Conservation (phyloP, 371 early-diverging fungal genomes). For the Haplosporangium sp. region DNA sequence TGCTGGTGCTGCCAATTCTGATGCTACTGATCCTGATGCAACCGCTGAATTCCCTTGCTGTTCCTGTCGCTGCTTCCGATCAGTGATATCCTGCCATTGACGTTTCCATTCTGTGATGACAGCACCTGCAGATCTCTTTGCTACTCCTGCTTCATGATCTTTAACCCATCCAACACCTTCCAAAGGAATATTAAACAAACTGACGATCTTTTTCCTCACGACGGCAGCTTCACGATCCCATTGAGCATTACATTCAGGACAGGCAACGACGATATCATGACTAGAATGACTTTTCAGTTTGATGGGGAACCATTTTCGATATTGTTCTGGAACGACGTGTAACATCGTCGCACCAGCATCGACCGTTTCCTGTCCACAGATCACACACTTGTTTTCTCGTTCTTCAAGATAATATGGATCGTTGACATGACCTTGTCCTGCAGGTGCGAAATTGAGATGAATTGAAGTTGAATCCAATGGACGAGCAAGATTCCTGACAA, state of each 20-base stretch:
- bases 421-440: constrained; percentile 46
- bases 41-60: neutral
- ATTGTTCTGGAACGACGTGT: constrained; percentile 57
- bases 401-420: constrained; percentile 54
- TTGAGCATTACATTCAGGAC: constrained; percentile 45
- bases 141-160: constrained; percentile 44
- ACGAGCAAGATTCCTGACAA: constrained; percentile 46
- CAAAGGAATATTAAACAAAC: constrained; percentile 33
- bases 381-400: constrained; percentile 53
- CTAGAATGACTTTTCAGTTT: constrained; percentile 55
- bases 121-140: constrained; percentile 48
- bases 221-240: constrained; percentile 46
- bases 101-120: constrained; percentile 43
- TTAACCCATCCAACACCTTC: constrained; percentile 55
- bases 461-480: constrained; percentile 45
- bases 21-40: no score
- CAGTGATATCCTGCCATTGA: constrained; percentile 18
- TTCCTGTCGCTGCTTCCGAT: neutral
- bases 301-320: constrained; percentile 53
- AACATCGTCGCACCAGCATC: constrained; percentile 49
- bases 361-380: constrained; percentile 36
- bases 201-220: constrained; percentile 40
- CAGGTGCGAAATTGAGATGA: constrained; percentile 51
- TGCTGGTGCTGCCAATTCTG: no score
- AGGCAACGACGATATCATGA: constrained; percentile 49